Evolutionary conservation across 352 stramenopile species (phyloP).

Genomic region (Phytopythium chamaehyphon): DNA sequence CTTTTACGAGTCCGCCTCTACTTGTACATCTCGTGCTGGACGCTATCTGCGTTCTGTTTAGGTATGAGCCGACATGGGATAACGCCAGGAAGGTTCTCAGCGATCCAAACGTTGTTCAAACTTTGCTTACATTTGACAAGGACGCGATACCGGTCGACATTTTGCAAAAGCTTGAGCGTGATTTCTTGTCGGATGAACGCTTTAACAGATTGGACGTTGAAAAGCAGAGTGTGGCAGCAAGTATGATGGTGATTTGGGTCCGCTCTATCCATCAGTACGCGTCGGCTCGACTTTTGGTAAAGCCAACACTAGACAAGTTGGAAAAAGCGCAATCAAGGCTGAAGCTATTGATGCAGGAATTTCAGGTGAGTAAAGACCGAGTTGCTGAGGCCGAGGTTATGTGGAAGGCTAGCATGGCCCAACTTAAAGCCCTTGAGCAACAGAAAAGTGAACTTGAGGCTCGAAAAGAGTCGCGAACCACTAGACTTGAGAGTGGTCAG

Average conservation of each 20-base stretch:
- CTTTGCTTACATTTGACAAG: conserved; percentile 70
- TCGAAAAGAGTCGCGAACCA: conserved; percentile 20
- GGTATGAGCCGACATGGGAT: conserved; percentile 68
- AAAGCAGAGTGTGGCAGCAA: conserved; percentile 70
- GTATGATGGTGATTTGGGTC: conserved; percentile 77
- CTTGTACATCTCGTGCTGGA: conserved; percentile 71
- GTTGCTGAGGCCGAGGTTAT: conserved; percentile 43
- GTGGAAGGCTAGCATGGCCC: conserved; percentile 17
- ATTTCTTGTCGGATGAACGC: conserved; percentile 46
- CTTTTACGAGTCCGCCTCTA: conserved; percentile 65
- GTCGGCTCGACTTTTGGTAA: conserved; percentile 34
- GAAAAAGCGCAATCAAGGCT: conserved; percentile 51
- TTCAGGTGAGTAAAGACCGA: conserved; percentile 61
- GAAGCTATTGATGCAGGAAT: conserved; percentile 55
- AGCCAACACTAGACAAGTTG: conserved; percentile 64
- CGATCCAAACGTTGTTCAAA: conserved; percentile 67
- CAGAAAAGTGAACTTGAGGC: conserved; percentile 21
- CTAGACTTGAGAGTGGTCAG: conserved; percentile 23
- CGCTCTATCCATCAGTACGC: conserved; percentile 66
- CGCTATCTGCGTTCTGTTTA: conserved; percentile 68
- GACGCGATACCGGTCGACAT: conserved; percentile 44
- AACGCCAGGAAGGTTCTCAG: conserved; percentile 58
- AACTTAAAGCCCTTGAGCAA: conserved; percentile 19
- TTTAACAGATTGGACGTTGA: conserved; percentile 71
- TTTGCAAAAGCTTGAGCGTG: conserved; percentile 32